Conservation (phyloP, 164 flowering plant genomes). For the Piper betle region DNA sequence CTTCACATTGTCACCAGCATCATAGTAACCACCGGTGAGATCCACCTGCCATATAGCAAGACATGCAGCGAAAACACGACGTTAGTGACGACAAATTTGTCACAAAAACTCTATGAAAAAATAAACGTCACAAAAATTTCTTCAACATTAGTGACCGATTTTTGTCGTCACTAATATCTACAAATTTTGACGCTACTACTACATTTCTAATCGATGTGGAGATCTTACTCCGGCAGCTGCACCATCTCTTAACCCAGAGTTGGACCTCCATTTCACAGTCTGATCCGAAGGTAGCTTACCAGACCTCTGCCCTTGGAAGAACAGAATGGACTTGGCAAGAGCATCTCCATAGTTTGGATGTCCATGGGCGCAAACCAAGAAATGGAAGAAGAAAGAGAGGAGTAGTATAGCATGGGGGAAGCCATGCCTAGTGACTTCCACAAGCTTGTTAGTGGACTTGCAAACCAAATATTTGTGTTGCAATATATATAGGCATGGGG, state of each 20-base stretch:
- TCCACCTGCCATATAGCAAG: conserved; percentile 40
- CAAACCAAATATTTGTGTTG: no score
- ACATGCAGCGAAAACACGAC: background rate
- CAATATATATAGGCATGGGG: no score
- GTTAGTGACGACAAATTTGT: no score
- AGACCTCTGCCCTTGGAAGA: conserved; percentile 82
- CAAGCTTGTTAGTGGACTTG: no score
- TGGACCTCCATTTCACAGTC: conserved; percentile 44
- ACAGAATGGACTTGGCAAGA: conserved; percentile 49
- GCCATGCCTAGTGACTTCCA: conserved; percentile 5
- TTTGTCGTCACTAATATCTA: no score
- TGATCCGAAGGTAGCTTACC: conserved; percentile 46
- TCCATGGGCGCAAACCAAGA: conserved; percentile 12
- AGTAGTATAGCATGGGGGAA: conserved; percentile 2
- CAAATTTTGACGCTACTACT: no score
- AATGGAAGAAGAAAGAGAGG: conserved; percentile 3
- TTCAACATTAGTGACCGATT: no score
- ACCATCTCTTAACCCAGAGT: conserved; percentile 58
- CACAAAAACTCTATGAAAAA: no score
- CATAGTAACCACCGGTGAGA: conserved; percentile 78
- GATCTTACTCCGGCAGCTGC: conserved; percentile 28
- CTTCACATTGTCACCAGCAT: conserved; percentile 93
- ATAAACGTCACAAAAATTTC: no score
- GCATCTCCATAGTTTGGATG: conserved; percentile 62
- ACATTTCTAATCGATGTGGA: background rate